Conservation (phyloP, 306 rosid species). For the Pyrus bretschneideri region DNA sequence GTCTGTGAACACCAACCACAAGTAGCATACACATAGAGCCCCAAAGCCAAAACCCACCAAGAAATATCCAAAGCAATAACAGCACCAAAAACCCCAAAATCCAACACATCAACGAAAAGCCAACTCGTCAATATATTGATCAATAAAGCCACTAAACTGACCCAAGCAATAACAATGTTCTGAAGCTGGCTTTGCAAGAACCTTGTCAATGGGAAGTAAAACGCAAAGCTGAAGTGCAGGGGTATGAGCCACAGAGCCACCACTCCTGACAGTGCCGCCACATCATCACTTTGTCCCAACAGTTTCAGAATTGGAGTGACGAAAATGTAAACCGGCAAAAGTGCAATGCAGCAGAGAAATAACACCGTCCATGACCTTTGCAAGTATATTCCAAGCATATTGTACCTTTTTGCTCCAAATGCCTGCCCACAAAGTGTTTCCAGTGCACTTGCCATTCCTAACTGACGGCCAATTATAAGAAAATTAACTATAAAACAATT, state of each 20-base stretch:
- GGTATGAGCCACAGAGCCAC: constrained; percentile 71
- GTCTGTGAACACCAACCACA: constrained; percentile 65
- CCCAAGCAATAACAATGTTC: constrained; percentile 46
- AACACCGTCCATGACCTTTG: background rate
- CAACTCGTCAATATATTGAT: constrained; percentile 35
- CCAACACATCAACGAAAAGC: constrained; percentile 40
- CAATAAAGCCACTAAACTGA: constrained; percentile 31
- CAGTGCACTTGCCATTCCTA: background rate
- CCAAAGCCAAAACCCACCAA: constrained; percentile 59
- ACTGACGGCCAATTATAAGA: background rate
- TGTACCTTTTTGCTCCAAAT: constrained; percentile 6
- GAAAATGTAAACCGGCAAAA: background rate
- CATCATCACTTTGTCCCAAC: background rate
- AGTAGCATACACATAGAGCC: constrained; percentile 27
- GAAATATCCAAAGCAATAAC: constrained; percentile 63
- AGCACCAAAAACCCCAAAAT: constrained; percentile 57
- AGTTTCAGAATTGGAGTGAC: background rate
- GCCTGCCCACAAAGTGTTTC: background rate
- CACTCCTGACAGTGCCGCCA: background rate
- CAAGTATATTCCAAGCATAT: background rate
- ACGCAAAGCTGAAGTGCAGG: constrained; percentile 66
- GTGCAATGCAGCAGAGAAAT: background rate
- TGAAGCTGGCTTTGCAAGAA: constrained; percentile 74
- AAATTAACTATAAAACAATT: background rate
- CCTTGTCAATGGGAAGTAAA: constrained; percentile 61